Conservation (phyloP, 2,329 filamentous ascomycete genomes). For the Sporothrix inflata region DNA sequence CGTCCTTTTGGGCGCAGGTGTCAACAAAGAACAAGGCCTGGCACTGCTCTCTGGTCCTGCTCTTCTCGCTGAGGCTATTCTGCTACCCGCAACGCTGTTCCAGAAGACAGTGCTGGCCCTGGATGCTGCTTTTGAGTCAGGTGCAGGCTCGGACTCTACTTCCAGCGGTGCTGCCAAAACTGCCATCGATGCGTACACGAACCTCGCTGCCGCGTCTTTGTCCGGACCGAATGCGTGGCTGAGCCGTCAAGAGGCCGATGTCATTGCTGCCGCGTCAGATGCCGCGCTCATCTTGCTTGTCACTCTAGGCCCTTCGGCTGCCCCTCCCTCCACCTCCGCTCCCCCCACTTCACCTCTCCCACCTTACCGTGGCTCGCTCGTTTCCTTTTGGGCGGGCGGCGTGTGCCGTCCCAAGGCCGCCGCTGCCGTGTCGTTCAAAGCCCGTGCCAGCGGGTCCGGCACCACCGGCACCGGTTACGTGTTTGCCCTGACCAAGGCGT, state of each 20-base stretch:
- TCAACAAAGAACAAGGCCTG: neutral
- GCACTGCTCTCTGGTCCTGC: slow-evolving; percentile 39
- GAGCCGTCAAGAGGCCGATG: slow-evolving; percentile 54
- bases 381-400: slow-evolving; percentile 53
- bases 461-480: slow-evolving; percentile 55
- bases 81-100: slow-evolving; percentile 18
- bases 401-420: slow-evolving; percentile 40
- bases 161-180: neutral
- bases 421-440: slow-evolving; percentile 27
- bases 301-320: neutral
- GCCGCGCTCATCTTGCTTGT: slow-evolving; percentile 56
- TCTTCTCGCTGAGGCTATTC: slow-evolving; percentile 29
- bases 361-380: slow-evolving; percentile 20
- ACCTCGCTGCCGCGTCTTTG: slow-evolving; percentile 21
- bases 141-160: slow-evolving; percentile 33
- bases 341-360: neutral
- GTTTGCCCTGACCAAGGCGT: slow-evolving; percentile 55
- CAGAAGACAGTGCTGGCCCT: neutral
- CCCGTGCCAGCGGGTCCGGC: slow-evolving; percentile 36
- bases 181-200: neutral
- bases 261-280: slow-evolving; percentile 53
- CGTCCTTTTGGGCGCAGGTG: slow-evolving; percentile 31
- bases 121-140: slow-evolving; percentile 16
- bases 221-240: slow-evolving; percentile 46
- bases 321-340: slow-evolving; percentile 46